Evolutionary conservation across 2,329 filamentous ascomycete species (phyloP).

Genomic region (Neonectria faginata): DNA sequence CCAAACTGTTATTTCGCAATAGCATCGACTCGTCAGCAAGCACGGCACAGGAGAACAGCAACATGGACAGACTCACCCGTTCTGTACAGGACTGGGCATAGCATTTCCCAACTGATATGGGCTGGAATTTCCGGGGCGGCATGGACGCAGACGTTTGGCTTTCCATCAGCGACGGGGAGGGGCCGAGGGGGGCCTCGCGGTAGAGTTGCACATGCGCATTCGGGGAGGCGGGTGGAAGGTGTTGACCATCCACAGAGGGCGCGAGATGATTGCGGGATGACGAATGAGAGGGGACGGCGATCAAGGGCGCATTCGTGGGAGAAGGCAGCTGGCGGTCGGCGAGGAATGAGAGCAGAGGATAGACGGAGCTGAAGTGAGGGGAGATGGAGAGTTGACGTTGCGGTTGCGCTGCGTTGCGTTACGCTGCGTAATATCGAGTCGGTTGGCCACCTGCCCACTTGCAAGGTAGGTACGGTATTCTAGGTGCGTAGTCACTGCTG

Average conservation of each 20-base stretch:
- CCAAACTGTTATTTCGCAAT: constrained; percentile 50
- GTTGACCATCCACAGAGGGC: constrained; percentile 19
- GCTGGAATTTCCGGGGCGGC: constrained; percentile 39
- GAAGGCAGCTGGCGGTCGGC: neutral
- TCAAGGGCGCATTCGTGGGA: neutral
- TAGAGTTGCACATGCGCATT: constrained; percentile 37
- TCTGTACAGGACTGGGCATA: constrained; percentile 53
- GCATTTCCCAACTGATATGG: constrained; percentile 51
- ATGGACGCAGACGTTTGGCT: constrained; percentile 33
- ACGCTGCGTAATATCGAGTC: constrained; percentile 20
- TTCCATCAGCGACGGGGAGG: constrained; percentile 44
- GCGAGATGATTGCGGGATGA: constrained; percentile 19
- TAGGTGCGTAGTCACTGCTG: neutral
- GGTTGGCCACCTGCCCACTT: constrained; percentile 12
- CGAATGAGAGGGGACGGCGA: neutral
- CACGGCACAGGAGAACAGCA: neutral
- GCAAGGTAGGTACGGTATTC: neutral
- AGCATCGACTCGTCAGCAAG: constrained; percentile 23
- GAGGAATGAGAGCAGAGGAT: neutral
- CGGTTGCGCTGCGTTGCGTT: constrained; percentile 18
- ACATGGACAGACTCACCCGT: constrained; percentile 46
- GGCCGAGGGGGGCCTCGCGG: constrained; percentile 34
- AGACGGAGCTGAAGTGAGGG: neutral
- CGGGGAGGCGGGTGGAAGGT: constrained; percentile 22
- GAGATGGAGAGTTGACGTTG: constrained; percentile 16